Base-by-base conservation (phyloP, 768 basidiomycete species). In the Suillus tomentosus region DNA sequence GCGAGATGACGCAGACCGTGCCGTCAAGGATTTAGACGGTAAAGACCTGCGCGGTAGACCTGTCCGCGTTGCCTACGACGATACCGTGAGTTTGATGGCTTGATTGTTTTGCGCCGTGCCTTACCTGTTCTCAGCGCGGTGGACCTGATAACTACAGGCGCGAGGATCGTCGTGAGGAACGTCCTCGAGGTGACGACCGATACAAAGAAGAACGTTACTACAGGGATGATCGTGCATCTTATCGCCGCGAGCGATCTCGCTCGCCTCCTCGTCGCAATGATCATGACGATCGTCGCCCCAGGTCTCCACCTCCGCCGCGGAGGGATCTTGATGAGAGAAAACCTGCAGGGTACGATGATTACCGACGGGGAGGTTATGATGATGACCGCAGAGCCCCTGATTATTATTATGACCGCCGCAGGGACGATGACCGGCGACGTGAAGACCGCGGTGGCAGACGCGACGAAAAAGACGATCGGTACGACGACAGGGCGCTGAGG, bases 261-360 rank as follows among this genome's bases (percentile, higher is more conserved):
- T 95, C 94, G 60, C 91, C 92, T 72, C 81, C 84, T 73, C 89
- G 92, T 69, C 86, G 87, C 66, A 81, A 85, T 65, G 87, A 87
- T 66, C 78, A 84, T 64, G 91, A 91, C 71, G 90, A 90, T 78
- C 88, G 90, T 82, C 89, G 88, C 72, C 80, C 87, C 82, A 89
- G 91, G 85, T 91, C 90, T 81, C 88, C 91, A 60, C 75, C 76
- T 75, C 88, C 90, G 69, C 84, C 87, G 65, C 84, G 82, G 84
- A 90, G 91, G 84, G 90, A 92, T 72, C 80, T 81, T 79, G 90
- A 92, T 82, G 90, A 92, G 79, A 87, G 83, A 85, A 89, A 89
- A 84, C 85, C 90, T 87, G 89, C 90, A 88, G 91, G 90, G 87
- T 91, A 92, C 87, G 92, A 93, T 86, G 89, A 92, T 85, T 83